Base-by-base conservation (phyloP, 805 yeast species). In the Komagataella phaffii region DNA sequence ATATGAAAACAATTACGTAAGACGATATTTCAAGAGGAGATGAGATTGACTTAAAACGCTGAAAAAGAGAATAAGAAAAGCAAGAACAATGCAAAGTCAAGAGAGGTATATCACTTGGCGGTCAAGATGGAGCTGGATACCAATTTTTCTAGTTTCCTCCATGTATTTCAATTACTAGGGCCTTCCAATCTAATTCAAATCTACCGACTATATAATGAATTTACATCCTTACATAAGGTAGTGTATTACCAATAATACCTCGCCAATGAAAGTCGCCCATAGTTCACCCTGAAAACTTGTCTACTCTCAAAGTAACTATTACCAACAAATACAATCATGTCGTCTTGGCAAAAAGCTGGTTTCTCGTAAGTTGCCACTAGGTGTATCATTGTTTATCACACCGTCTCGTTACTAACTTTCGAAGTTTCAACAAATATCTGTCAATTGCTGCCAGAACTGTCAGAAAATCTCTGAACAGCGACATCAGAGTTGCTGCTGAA, bases 361-460 rank as follows among this genome's bases (percentile, higher is more conserved):
- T 70, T 79, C 65, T 74, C 83, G 71, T 79, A 74, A 53, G 77
- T 72, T 17, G 7, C 10, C 14, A 45, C 17, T 19, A n/a, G 8
- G n/a, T 7, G 12, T 10, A 17, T 36, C 44, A 3, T 14, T 14
- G 17, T 18, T 17, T 19, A 19, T 23, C 12, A 17, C 14, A 21
- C 45, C 49, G 10, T 7, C 49, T 17, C 14, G 19, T 19, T 53
- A 51, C 49, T 54, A 50, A 23, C 17, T 21, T 21, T 43, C 48
- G 48, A 56, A 79, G 85, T 58, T 81, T 85, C 75, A 88, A 87
- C 85, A 86, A 83, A 69, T 91, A 91, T 72, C 77, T 90, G 69
- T 80, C 96, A 59, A 77, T 91, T 65, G 87, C 96, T 64, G 96
- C 96, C 64, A 81, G 81, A 68, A 79, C 95, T 56, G 80, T 88